phyloP scores from a whole-genome alignment of 148 eudicot species.

The Drosera capensis region DNA sequence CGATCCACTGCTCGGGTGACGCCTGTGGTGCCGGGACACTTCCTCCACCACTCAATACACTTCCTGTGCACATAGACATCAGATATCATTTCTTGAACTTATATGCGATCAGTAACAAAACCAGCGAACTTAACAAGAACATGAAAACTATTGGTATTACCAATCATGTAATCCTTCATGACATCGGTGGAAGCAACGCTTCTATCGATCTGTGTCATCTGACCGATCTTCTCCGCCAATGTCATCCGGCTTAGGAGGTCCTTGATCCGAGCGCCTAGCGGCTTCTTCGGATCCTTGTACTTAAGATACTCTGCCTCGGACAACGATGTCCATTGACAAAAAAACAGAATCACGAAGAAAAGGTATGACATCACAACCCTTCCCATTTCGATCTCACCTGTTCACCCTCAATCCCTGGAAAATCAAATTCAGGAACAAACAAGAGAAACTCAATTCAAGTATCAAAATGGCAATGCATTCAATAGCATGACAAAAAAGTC shows the following conservation, averaged over 20 bases:
- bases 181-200: slow-evolving; percentile 41
- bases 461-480: too few species aligned
- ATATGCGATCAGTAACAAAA: neutral
- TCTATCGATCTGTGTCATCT: slow-evolving; percentile 66
- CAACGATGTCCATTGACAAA: slow-evolving; percentile 8
- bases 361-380: too few species aligned
- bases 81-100: neutral
- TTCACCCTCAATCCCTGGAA: too few species aligned
- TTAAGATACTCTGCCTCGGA: slow-evolving; percentile 28
- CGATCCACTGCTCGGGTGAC: slow-evolving; percentile 50
- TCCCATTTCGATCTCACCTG: too few species aligned
- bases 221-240: slow-evolving; percentile 62
- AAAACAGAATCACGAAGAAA: too few species aligned
- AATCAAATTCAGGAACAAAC: too few species aligned
- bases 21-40: slow-evolving; percentile 56
- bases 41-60: slow-evolving; percentile 74
- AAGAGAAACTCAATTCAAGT: too few species aligned
- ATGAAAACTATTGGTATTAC: slow-evolving; percentile 11
- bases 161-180: slow-evolving; percentile 52
- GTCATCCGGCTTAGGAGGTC: slow-evolving; percentile 56
- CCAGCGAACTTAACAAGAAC: neutral
- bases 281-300: slow-evolving; percentile 63
- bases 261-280: slow-evolving; percentile 27
- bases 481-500: too few species aligned
- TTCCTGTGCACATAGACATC: slow-evolving; percentile 28